phyloP scores from a whole-genome alignment of 140 eudicot genomes.

The Flaveria floridana region DNA sequence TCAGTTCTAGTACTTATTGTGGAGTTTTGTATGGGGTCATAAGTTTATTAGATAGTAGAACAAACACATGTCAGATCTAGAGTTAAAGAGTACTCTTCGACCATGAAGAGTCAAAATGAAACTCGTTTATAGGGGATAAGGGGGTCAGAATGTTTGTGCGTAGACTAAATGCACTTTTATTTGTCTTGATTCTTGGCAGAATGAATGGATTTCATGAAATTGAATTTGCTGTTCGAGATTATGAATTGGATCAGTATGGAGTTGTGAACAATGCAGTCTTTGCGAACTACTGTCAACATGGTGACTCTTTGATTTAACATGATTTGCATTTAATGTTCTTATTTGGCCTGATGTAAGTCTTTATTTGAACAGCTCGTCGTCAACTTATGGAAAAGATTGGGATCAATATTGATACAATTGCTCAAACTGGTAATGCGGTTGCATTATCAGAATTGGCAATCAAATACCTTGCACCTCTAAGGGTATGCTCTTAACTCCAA shows the following conservation, averaged over 20 bases:
- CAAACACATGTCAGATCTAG: neutral
- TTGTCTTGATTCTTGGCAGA: conserved; percentile 42
- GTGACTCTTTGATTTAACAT: conserved; percentile 43
- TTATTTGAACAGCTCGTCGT: conserved; percentile 53
- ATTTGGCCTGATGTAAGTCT: neutral
- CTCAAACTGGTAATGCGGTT: conserved; percentile 69
- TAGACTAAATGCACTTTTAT: neutral
- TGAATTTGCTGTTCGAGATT: conserved; percentile 79
- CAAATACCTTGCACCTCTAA: conserved; percentile 79
- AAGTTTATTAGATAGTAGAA: neutral
- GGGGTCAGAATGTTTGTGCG: neutral
- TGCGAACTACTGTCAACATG: conserved; percentile 88
- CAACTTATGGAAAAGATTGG: conserved; percentile 77
- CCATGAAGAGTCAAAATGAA: conserved; percentile 26
- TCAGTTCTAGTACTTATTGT: neutral
- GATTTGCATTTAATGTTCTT: neutral
- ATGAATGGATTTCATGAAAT: conserved; percentile 61
- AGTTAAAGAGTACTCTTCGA: conserved; percentile 11
- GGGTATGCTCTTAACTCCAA: conserved; percentile 46
- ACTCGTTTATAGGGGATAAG: neutral
- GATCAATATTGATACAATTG: conserved; percentile 63
- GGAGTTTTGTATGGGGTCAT: neutral
- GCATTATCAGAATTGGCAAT: conserved; percentile 76
- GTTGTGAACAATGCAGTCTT: conserved; percentile 81
- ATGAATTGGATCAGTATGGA: conserved; percentile 89